Evolutionary conservation across 2,329 filamentous ascomycete species (phyloP), one percentile per base, ranked within the genome.

Genomic region (Ascocoryne sarcoides): DNA sequence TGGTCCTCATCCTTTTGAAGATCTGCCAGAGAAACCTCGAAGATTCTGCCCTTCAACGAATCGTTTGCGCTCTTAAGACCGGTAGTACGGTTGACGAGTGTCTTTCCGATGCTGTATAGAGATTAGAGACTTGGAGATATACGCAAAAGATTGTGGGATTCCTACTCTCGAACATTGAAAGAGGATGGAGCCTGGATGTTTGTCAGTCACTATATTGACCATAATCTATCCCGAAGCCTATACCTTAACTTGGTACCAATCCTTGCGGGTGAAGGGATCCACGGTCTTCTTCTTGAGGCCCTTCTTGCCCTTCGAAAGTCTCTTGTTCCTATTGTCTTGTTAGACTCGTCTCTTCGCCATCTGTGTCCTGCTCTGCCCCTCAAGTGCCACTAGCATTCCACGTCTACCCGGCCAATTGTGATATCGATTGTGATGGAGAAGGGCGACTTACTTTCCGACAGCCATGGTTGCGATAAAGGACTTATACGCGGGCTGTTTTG

Each of bases 41-140:
- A 81, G 72, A 98, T 94, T 63, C 92, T 85, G 66, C 92, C 92
- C 80, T 96, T 98, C 62, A 98, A 80, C 58, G 90, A 84, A 65
- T 98, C 92, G 77, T 96, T 98, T 68, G 92, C 92, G 75, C 96
- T 96, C 84, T 96, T 98, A 62, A 98, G 77, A 94, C 92, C 92
- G 61, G 88, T 95, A 62, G 92, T 95, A 63, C 92, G 84, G 84
- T 98, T 98, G 67, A 98, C 92, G 53, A 98, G 84, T 60, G 92
- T 98, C 79, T 98, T 98, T 69, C 92, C 92, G 67, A 96, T 90
- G 82, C 90, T 96, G 69, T 47, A 62, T 55, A 29, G 50, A 50
- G 46, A 54, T 68, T 59, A 65, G 60, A 50, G 39, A 45, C 43
- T 37, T 42, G 15, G 19, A 43, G 36, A 39, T 38, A 29, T 32